Evolutionary conservation across 305 asterid genomes (phyloP), one percentile per base, ranked within the genome.

Genomic region (Salvia sclarea): DNA sequence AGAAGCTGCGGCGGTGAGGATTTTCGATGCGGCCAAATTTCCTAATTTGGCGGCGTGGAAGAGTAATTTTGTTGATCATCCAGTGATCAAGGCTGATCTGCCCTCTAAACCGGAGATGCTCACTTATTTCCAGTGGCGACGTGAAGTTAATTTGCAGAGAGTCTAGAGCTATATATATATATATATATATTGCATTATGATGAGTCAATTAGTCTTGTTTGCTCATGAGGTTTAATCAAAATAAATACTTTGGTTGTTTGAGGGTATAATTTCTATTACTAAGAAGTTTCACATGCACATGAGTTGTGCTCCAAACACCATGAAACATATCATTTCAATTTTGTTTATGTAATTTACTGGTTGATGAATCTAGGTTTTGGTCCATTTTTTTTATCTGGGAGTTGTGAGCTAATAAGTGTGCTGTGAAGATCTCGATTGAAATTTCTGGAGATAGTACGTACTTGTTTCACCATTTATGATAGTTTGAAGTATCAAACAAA

Each of bases 341-440:
- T n/a, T n/a, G n/a, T n/a, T n/a, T n/a, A n/a, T n/a, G n/a, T n/a
- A n/a, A n/a, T 72, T 67, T 7, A 14, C 60, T 58, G 61, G 33
- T 61, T 49, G 43, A 60, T 24, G 25, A 59, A 62, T 68, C 68
- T 71, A 66, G 82, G 74, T 69, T 69, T 64, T 56, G 74, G 66
- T 64, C 71, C 78, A 69, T 40, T 76, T 77, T 69, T 79, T 61
- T 67, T 76, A 78, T 58, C 65, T 54, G 74, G 73, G 80, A 76
- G 86, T 78, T 44, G 56, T 55, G 81, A 74, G 83, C 80, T 57
- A 18, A 61, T 55, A 35, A 31, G 45, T 47, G 67, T 50, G 79
- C 60, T 64, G 67, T 30, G 75, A 70, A 40, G 72, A 53, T 61
- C 64, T 40, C 70, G 33, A 43, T 66, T 72, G 74, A 72, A 64